Evolutionary conservation across 106 monocot species (phyloP).

Genomic region (Vanilla planifolia): DNA sequence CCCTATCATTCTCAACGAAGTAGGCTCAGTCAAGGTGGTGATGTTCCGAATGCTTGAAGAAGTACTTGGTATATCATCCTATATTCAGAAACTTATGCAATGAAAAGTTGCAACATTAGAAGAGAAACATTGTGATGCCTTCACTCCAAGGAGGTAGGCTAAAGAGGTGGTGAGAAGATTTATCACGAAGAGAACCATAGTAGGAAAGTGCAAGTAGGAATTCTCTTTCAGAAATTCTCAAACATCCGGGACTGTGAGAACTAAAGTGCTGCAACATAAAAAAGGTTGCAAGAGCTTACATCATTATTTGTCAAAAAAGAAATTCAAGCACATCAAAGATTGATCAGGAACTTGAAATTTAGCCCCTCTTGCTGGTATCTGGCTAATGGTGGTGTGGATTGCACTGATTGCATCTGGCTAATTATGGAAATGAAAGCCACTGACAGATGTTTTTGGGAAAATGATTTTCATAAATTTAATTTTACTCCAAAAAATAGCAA

Average conservation of each 20-base stretch:
- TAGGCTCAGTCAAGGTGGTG: conserved; percentile 34
- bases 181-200: conserved; percentile 6
- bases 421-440: conserved; percentile 42
- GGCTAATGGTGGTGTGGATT: conserved; percentile 78
- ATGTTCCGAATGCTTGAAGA: conserved; percentile 43
- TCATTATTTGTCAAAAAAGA: conserved; percentile 52
- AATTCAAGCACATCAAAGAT: conserved; percentile 58
- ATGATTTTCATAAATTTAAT: no score
- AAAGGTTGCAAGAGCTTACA: conserved; percentile 35
- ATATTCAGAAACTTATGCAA: conserved; percentile 22
- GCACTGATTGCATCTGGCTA: conserved; percentile 52
- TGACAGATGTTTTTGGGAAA: conserved; percentile 8
- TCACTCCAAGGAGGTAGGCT: conserved; percentile 18
- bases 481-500: conserved; percentile 5
- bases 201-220: conserved; percentile 16
- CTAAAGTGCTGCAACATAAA: conserved; percentile 23
- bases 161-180: conserved; percentile 45
- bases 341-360: conserved; percentile 53
- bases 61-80: conserved; percentile 28
- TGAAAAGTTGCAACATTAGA: conserved; percentile 6
- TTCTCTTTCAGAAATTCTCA: conserved; percentile 11
- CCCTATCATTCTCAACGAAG: conserved; percentile 35
- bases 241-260: conserved; percentile 14
- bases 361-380: conserved; percentile 48
- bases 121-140: background rate